Conservation (phyloP, 768 basidiomycete species). For the Pleurotus pulmonarius region DNA sequence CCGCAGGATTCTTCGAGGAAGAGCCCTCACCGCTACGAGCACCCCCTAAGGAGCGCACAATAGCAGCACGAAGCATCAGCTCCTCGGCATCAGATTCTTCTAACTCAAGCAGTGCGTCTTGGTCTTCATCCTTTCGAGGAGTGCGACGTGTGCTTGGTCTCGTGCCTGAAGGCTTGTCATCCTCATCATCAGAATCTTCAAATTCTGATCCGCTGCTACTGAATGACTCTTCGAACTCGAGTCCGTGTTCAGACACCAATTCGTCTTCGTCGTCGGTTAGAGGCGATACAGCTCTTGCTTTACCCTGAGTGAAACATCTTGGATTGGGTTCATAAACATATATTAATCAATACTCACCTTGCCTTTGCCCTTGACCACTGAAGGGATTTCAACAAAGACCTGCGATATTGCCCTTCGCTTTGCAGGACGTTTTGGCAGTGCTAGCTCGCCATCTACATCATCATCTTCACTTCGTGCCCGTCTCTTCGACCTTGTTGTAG, state of each 20-base stretch:
- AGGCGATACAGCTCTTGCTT: slow-evolving; percentile 20
- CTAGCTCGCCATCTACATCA: slow-evolving; percentile 11
- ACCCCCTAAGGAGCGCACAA: slow-evolving; percentile 47
- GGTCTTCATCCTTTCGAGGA: slow-evolving; percentile 15
- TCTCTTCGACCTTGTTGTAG: slow-evolving; percentile 3
- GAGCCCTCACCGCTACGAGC: slow-evolving; percentile 19
- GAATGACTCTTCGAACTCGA: slow-evolving; percentile 36
- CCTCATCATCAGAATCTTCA: slow-evolving; percentile 29
- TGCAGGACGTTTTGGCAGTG: slow-evolving; percentile 6
- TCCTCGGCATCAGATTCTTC: slow-evolving; percentile 36
- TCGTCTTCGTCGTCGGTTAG: slow-evolving; percentile 28
- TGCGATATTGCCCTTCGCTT: slow-evolving; percentile 31
- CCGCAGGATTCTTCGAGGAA: slow-evolving; percentile 36
- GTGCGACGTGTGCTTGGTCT: slow-evolving; percentile 5
- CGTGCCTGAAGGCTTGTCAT: slow-evolving; percentile 3
- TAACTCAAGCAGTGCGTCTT: slow-evolving; percentile 30
- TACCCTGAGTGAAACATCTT: slow-evolving; percentile 1
- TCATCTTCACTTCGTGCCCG: slow-evolving; percentile 15
- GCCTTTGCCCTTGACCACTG: slow-evolving; percentile 22
- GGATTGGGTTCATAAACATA: no score
- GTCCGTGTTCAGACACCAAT: slow-evolving; percentile 29
- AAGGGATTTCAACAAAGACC: slow-evolving; percentile 31
- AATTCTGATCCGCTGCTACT: slow-evolving; percentile 64
- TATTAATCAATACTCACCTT: slow-evolving; percentile 28
- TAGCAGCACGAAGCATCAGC: slow-evolving; percentile 55